A percentile compares a stretch with the other conserved stretches of the same genome.
phyloP scores from a whole-genome alignment of 257 asterid genomes.

The Lavandula angustifolia region DNA sequence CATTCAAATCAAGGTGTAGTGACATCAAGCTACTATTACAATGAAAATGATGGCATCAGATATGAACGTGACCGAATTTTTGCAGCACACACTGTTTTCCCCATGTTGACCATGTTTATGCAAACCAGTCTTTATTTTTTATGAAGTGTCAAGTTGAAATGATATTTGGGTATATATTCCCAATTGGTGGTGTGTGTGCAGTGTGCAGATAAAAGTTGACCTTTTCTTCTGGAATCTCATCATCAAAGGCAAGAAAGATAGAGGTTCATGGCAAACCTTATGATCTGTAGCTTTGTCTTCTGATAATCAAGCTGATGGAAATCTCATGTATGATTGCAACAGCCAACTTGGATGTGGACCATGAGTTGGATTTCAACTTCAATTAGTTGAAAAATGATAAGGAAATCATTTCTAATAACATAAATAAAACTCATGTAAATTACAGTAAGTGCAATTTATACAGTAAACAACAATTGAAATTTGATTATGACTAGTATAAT shows the following conservation, averaged over 20 bases:
- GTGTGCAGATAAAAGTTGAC: constrained; percentile 42
- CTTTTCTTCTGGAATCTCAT: constrained; percentile 56
- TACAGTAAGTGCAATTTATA: constrained; percentile 14
- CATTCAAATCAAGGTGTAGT: constrained; percentile 34
- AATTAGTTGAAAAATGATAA: constrained; percentile 44
- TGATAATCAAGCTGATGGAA: constrained; percentile 45
- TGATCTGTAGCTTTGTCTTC: constrained; percentile 48
- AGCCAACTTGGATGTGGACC: constrained; percentile 58
- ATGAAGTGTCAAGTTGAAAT: constrained; percentile 32
- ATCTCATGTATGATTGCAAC: constrained; percentile 43
- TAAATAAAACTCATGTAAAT: constrained; percentile 17
- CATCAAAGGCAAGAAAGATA: constrained; percentile 48
- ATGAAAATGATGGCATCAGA: constrained; percentile 30
- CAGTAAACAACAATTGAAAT: constrained; percentile 14
- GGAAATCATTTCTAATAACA: constrained; percentile 37
- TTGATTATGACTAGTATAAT: not conserved
- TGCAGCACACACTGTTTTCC: constrained; percentile 36
- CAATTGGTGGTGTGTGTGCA: constrained; percentile 45
- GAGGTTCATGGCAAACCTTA: constrained; percentile 77
- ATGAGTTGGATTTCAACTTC: constrained; percentile 81
- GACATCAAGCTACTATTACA: constrained; percentile 37
- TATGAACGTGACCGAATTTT: constrained; percentile 33
- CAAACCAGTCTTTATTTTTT: constrained; percentile 25
- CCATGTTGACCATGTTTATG: constrained; percentile 34
- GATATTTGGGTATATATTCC: constrained; percentile 59